phyloP scores from a whole-genome alignment of 352 stramenopile genomes.

The Pythium insidiosum region DNA sequence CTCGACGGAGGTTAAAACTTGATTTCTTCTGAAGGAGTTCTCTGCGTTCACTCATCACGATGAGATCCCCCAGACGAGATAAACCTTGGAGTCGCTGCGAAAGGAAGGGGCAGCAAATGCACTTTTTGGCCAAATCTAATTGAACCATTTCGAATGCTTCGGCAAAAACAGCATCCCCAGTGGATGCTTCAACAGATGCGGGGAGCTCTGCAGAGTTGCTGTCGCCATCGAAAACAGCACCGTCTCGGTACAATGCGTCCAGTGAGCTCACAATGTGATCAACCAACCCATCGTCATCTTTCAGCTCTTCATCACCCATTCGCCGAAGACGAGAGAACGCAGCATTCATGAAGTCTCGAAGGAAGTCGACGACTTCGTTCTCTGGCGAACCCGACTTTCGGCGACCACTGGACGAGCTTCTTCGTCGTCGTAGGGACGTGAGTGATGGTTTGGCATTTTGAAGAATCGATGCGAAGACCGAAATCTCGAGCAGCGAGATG shows the following conservation, averaged over 20 bases:
- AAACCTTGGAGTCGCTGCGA: slow-evolving; percentile 65
- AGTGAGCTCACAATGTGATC: slow-evolving; percentile 64
- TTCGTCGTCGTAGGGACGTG: slow-evolving; percentile 17
- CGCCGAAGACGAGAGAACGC: slow-evolving; percentile 54
- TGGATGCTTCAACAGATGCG: slow-evolving; percentile 5
- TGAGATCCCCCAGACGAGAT: slow-evolving; percentile 65
- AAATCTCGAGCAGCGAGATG: slow-evolving; percentile 45
- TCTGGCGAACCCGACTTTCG: slow-evolving; percentile 10
- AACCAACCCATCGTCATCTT: slow-evolving; percentile 73
- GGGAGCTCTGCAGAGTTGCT: slow-evolving; percentile 4
- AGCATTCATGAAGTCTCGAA: slow-evolving; percentile 69
- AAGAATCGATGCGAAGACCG: slow-evolving; percentile 62
- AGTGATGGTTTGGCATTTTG: slow-evolving; percentile 72
- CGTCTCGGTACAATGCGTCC: slow-evolving; percentile 65
- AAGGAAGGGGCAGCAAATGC: slow-evolving; percentile 81
- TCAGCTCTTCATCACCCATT: slow-evolving; percentile 66
- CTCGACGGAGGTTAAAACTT: slow-evolving; percentile 35
- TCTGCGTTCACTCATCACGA: slow-evolving; percentile 60
- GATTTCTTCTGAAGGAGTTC: slow-evolving; percentile 59
- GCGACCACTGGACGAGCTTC: slow-evolving; percentile 26
- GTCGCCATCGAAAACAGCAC: slow-evolving; percentile 16
- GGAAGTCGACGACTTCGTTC: slow-evolving; percentile 64
- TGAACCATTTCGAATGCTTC: slow-evolving; percentile 78
- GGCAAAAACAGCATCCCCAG: slow-evolving; percentile 35
- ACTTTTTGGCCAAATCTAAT: slow-evolving; percentile 80